A percentile compares a stretch with the other conserved stretches of the same genome.
Conservation (phyloP, 768 basidiomycete genomes). For the Auricularia auricula-judae region DNA sequence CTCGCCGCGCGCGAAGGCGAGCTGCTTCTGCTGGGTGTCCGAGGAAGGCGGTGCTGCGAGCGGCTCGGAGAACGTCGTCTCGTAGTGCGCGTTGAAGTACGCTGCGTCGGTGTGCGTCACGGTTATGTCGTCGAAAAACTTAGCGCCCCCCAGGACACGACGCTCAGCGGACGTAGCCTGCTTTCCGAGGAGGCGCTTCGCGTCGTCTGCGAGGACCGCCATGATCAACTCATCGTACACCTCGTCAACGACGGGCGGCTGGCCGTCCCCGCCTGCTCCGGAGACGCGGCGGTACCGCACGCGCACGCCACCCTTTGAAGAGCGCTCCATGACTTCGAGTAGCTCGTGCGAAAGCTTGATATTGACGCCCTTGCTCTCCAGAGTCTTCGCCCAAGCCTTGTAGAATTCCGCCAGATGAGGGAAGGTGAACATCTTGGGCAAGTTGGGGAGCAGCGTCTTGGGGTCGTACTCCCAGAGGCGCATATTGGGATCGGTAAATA, state of each 20-base stretch:
- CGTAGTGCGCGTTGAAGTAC: constrained; percentile 32
- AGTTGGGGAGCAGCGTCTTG: constrained; percentile 21
- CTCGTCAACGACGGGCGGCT: constrained; percentile 17
- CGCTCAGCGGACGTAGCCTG: constrained; percentile 28
- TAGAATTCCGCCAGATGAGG: constrained; percentile 22
- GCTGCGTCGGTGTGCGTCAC: constrained; percentile 16
- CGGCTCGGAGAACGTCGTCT: constrained; percentile 18
- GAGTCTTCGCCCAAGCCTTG: constrained; percentile 18
- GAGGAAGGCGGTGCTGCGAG: constrained; percentile 17
- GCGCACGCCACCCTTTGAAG: neutral
- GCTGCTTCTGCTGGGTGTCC: constrained; percentile 20
- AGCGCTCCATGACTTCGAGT: constrained; percentile 1
- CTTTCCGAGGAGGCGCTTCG: constrained; percentile 29
- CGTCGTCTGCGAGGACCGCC: constrained; percentile 32
- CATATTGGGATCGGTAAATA: constrained; percentile 27
- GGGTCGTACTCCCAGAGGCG: constrained; percentile 23
- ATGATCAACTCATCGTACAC: constrained; percentile 35
- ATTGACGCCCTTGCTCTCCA: constrained; percentile 12
- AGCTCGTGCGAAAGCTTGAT: constrained; percentile 1
- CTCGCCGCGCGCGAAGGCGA: constrained; percentile 17
- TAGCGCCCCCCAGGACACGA: constrained; percentile 31
- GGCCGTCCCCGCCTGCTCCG: neutral
- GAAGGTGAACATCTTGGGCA: constrained; percentile 28
- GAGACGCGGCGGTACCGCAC: neutral
- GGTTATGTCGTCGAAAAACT: constrained; percentile 28